These are phyloP conservation scores for Populus hybrid DNA, from an alignment of 441 rosid species.

Conservation along the genomic window DNA sequence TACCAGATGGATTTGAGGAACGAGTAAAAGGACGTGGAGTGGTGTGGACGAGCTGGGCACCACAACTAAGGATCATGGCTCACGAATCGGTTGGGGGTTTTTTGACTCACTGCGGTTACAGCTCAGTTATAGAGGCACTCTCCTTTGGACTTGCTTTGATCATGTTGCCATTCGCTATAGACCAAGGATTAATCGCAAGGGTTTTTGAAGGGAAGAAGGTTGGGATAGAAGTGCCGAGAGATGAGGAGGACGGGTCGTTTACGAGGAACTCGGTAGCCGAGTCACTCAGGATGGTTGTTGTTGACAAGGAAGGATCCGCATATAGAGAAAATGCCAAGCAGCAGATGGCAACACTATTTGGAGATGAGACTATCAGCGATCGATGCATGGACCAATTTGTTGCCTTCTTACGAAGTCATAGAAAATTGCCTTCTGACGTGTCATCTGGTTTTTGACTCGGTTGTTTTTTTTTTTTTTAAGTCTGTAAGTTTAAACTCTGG, in stretches of 20 bases:
- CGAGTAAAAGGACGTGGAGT: neutral
- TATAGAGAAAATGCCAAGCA: neutral
- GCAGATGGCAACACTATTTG: neutral
- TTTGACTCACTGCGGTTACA: constrained; percentile 11
- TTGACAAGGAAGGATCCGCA: neutral
- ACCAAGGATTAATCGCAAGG: constrained; percentile 17
- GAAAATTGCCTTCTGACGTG: too few species aligned
- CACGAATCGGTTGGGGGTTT: constrained; percentile 10
- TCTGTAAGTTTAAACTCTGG: too few species aligned
- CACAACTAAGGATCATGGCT: neutral
- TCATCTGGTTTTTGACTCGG: too few species aligned
- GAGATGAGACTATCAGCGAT: neutral
- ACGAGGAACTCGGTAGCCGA: constrained; percentile 17
- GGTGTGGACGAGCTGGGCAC: neutral
- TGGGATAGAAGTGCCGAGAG: constrained; percentile 12
- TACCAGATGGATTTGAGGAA: neutral
- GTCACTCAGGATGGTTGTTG: constrained; percentile 9
- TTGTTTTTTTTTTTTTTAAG: too few species aligned
- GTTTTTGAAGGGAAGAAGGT: constrained; percentile 17
- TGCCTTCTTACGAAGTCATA: neutral
- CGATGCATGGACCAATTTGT: neutral
- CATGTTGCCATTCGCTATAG: neutral
- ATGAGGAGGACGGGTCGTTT: constrained; percentile 18
- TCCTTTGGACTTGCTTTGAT: constrained; percentile 6
- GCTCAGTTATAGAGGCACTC: constrained; percentile 20